phyloP scores from a whole-genome alignment of 495 filamentous ascomycete genomes.

The Hypoxylon subgilvum region DNA sequence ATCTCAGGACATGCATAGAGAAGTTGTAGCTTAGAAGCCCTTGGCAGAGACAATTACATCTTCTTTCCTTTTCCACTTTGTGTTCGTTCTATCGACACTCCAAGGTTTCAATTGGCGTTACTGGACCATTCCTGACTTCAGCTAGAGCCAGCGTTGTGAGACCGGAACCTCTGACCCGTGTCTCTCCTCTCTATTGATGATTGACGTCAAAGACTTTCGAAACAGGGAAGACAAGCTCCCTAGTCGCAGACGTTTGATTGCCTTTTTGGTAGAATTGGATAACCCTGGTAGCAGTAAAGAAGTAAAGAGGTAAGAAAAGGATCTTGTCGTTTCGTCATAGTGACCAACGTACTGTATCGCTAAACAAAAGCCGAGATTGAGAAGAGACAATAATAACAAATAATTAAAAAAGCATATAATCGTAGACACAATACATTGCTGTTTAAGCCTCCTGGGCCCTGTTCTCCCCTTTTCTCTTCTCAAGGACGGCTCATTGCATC shows the following conservation, averaged over 20 bases:
- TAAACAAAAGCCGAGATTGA: too few relatives aligned
- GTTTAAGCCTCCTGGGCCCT: slow-evolving; percentile 7
- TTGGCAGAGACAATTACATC: too few relatives aligned
- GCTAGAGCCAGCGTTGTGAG: slow-evolving; percentile 21
- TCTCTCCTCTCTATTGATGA: slow-evolving; percentile 27
- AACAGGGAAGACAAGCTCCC: slow-evolving; percentile 18
- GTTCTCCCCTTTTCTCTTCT: too few relatives aligned
- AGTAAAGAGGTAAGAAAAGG: too few relatives aligned
- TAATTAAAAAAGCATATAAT: too few relatives aligned
- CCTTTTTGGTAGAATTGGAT: slow-evolving; percentile 24
- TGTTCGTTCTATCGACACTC: too few relatives aligned
- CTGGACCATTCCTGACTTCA: too few relatives aligned
- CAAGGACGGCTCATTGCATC: slow-evolving; percentile 9
- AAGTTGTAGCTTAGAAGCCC: too few relatives aligned
- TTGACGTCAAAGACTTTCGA: slow-evolving; percentile 31
- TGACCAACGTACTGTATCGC: slow-evolving; percentile 1
- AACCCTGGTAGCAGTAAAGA: too few relatives aligned
- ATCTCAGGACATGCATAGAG: too few relatives aligned
- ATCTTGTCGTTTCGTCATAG: slow-evolving; percentile 11
- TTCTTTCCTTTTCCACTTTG: slow-evolving; percentile 2
- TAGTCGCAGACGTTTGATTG: slow-evolving; percentile 23
- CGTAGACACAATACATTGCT: too few relatives aligned
- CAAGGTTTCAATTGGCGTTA: slow-evolving; percentile 2
- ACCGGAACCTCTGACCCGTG: slow-evolving; percentile 21
- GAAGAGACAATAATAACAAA: neutral